Base-by-base conservation (phyloP, 345 rosid genomes). In the Citrus reticulata region DNA sequence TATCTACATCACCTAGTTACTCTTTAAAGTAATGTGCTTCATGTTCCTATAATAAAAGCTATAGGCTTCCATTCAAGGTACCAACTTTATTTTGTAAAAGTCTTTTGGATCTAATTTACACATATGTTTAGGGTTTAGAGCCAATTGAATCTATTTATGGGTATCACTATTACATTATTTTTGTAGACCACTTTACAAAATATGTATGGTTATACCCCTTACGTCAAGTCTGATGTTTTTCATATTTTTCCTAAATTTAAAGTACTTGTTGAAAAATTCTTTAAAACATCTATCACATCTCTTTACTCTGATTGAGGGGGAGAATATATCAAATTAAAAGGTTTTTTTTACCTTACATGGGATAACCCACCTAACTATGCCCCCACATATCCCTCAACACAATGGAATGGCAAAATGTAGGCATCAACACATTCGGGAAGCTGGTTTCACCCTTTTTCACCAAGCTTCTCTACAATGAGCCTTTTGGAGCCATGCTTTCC, bases 391-490 rank as follows among this genome's bases (percentile, higher is more conserved):
- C 13, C 11, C 3, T 40, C 2, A 40, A 40, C 46, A 42, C 4
- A 2, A 9, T 42, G 4, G 49, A 10, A 9, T 9, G 14, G 4
- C 4, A 42, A 3, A 42, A 10, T 0, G 0, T 10, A 42, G 13
- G 14, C 49, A 42, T 42, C 1, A 13, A 10, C 14, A 42, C 0
- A 10, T 10, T 42, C 1, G 4, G 0, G 14, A 42, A 42, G 10
- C 4, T 42, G 1, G 14, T 39, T 13, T 9, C 3, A 42, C 49
- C 10, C 49, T 10, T 10, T 1, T 42, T 42, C 14, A 42, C 14
- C 0, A 9, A 10, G 4, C 16, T 0, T 42, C 0, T 42, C 0
- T 42, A 9, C 1, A 4, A 10, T 0, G 2, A 10, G 49, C 16
- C 16, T 42, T 42, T 42, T 10, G 4, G 14, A 42, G 16, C 4